Evolutionary conservation across 2,329 filamentous ascomycete genomes (phyloP), one percentile per base, ranked within the genome.

Genomic region (Alternaria gansuensis): DNA sequence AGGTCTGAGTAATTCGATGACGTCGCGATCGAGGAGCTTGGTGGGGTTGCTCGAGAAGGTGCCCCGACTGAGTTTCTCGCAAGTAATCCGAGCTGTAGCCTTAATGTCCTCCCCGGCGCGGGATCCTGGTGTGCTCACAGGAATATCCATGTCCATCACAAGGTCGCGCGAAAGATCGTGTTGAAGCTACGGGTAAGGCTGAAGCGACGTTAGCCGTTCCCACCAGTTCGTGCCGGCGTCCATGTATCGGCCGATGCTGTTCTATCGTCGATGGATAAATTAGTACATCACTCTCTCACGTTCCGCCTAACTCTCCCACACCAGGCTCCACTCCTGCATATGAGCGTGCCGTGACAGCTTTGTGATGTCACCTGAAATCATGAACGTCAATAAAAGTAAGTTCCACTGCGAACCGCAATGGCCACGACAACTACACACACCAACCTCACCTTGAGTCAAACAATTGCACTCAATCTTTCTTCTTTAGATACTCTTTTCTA

Each of bases 341-440:
- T 58, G 60, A 59, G 53, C 51, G 29, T 49, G 56, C 48, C 60
- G 64, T 69, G 66, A 69, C 66, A 60, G 33, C 54, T 41, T 53
- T 66, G 64, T 69, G 66, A 69, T 68, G 68, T 71, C 68, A 71
- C 66, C 21, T 26, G 51, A 67, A 67, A 69, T 55, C 34, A 63
- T 51, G 37, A 57, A 46, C 40, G 31, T 50, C 46, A 31, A 65
- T 67, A 66, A 67, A 64, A 61, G 34, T 59, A 64, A 61, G 34
- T 59, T 21, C 43, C 53, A 6, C 43, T 37, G 48, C 34, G 34
- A 60, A 40, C 46, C 21, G n/a, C 49, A 26, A 53, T 17, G 6
- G 37, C 11, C 24, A 39, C n/a, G 43, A 48, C 17, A 40, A 8
- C 10, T 40, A 49, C 41, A 56, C 31, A 49, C 41, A 56, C 31